Base-by-base conservation (phyloP, 2,329 filamentous ascomycete species). In the Whalleya microplaca region DNA sequence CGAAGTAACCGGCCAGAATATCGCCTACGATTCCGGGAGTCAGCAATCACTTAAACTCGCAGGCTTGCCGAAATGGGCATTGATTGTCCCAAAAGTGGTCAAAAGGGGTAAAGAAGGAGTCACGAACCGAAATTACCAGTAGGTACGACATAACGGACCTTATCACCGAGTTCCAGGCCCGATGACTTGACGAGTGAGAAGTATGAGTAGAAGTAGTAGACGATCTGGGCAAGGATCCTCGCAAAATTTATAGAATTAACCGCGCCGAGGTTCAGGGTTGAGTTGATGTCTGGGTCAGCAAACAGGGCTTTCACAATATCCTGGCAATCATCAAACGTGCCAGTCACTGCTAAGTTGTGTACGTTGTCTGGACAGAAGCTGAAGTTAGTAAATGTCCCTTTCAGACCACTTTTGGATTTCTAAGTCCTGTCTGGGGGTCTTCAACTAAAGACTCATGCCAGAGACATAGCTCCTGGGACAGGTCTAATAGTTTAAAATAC, bases 221-320 rank as follows among this genome's bases (percentile, higher is more conserved):
- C 92, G 63, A 96, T 97, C 78, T 99, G 95, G 12, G 95, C 94
- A 40, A 99, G 84, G 66, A 99, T 98, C 66, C 95, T 84, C 1
- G 93, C 90, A 84, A 89, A 97, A 78, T 98, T 98, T 78, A 98
- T 98, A 45, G 90, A 95, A 80, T 98, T 98, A 65, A 98, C 92
- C 43, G 95, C 94, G 41, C 90, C 94, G 43, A 98, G 88, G 65
- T 91, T 92, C 70, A 94, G 85, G 1, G 84, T 86, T 65, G 83
- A 79, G 80, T 98, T 98, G 72, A 91, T 89, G 53, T 92, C 87
- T 2, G 88, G 80, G 68, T 99, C 94, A 61, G 86, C 88, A 71
- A 98, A 97, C 48, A 99, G 83, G 1, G 90, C 88, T 78, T 99
- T 98, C 72, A 99, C 89, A 55, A 95, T 96, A 75, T 96, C 92